Evolutionary conservation across 2,329 filamentous ascomycete genomes (phyloP), one percentile per base, ranked within the genome.

Genomic region (Mycosphaerella arachidis): DNA sequence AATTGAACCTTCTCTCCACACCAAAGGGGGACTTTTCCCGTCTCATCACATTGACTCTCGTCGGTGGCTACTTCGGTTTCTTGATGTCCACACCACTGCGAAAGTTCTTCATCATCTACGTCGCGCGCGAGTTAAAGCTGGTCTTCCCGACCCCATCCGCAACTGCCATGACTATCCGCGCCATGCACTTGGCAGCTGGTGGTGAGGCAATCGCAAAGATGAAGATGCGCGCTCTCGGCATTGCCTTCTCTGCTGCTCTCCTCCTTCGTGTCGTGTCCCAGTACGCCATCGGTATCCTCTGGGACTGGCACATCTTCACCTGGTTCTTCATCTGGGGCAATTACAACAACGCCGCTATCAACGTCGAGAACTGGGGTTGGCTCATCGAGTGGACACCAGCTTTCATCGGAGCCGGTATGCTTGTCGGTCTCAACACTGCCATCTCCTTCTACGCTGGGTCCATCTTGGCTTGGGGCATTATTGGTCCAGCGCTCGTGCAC

Each of bases 41-140:
- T 33, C 80, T 88, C 52, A 76, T 86, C 57, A 82, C 82, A 30
- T 78, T 88, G 63, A 86, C 84, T 1, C 76, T 85, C 48, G 82
- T 86, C 52, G 84, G 83, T 60, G 83, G 82, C 9, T 86, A 86
- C 74, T 87, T 87, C 70, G 86, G 86, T 4, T 79, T 87, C 61
- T 85, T 85, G 63, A 64, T 56, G 33, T 58, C 53, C n/a, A 50
- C 60, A 12, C 60, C 56, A 43, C 52, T 69, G 27, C 83, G 86
- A 59, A 86, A 86, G 69, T 88, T 88, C 76, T 88, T 87, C 76
- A 82, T 88, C 71, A 82, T 88, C 71, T 84, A 86, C 60, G 83
- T 87, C 12, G 83, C 83, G 3, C 78, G 84, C 9, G 83, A 86
- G 72, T 74, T 86, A 33, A 80, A 79, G 58, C 77, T 86, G 48